These are phyloP conservation scores for Sporobolomyces pararoseus DNA, from an alignment of 768 basidiomycete genomes.

Conservation along the genomic window DNA sequence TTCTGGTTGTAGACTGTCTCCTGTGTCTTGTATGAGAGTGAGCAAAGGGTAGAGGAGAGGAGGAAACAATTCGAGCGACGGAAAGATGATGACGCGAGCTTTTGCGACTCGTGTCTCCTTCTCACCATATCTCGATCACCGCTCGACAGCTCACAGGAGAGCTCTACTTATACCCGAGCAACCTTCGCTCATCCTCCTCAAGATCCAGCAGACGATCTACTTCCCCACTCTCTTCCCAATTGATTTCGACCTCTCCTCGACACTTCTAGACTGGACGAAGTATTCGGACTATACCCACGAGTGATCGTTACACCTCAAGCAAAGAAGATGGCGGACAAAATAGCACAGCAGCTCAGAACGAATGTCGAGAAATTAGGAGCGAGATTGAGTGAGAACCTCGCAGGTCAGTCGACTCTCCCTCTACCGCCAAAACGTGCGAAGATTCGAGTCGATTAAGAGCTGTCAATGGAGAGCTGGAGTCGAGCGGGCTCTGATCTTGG, in stretches of 20 bases:
- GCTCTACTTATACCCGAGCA: background rate
- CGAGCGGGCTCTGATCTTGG: background rate
- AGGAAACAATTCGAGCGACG: too few relatives aligned
- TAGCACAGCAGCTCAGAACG: slow-evolving; percentile 14
- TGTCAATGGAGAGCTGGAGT: background rate
- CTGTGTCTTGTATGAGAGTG: too few relatives aligned
- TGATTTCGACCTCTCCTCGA: background rate
- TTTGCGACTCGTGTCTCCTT: too few relatives aligned
- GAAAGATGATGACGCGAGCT: too few relatives aligned
- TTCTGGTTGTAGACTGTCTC: too few relatives aligned
- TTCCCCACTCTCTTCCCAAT: slow-evolving; percentile 1
- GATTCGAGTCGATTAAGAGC: background rate
- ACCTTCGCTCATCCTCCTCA: background rate
- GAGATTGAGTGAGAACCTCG: slow-evolving; percentile 38
- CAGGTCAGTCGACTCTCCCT: slow-evolving; percentile 7
- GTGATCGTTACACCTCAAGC: background rate
- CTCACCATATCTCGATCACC: too few relatives aligned
- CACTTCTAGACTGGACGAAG: slow-evolving; percentile 4
- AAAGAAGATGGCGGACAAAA: slow-evolving; percentile 33
- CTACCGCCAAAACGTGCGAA: too few relatives aligned
- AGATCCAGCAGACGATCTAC: background rate
- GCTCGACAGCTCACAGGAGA: too few relatives aligned
- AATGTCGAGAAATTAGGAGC: slow-evolving; percentile 33
- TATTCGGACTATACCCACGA: background rate
- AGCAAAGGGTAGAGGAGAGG: too few relatives aligned